Percentiles rank a stretch among this genome's conserved stretches.
Conservation (phyloP, 495 filamentous ascomycete genomes). For the Glonium stellatum region DNA sequence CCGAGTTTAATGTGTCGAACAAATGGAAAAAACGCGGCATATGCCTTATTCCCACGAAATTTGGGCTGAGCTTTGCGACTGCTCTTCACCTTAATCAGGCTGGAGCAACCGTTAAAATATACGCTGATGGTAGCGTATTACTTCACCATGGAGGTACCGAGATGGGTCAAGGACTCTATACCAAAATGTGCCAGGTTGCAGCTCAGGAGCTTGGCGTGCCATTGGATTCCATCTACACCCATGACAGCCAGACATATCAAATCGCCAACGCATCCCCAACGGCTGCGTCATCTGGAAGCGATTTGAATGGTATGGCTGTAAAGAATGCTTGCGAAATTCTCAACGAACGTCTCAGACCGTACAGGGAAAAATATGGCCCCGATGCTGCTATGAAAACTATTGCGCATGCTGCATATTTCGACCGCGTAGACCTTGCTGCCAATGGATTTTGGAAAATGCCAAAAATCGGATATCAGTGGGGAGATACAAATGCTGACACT, state of each 20-base stretch:
- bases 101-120: constrained; percentile 38
- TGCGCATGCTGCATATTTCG: constrained; percentile 36
- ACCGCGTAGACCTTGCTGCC: constrained; percentile 37
- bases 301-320: constrained; percentile 42
- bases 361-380: constrained; percentile 31
- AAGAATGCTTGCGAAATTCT: constrained; percentile 38
- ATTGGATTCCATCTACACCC: constrained; percentile 42
- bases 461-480: constrained; percentile 37
- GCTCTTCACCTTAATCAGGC: constrained; percentile 41
- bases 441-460: constrained; percentile 42
- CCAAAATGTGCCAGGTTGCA: constrained; percentile 40
- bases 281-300: constrained; percentile 39
- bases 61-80: constrained; percentile 40
- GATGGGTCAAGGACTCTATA: constrained; percentile 40
- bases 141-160: constrained; percentile 40
- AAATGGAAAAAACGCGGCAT: constrained; percentile 42
- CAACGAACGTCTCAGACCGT: constrained; percentile 36
- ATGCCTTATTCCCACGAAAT: constrained; percentile 39
- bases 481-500: constrained; percentile 30
- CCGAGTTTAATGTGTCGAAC: constrained; percentile 35
- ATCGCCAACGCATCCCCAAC: constrained; percentile 41
- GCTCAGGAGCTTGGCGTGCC: constrained; percentile 39
- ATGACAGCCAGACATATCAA: constrained; percentile 42
- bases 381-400: constrained; percentile 34
- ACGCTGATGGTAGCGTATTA: constrained; percentile 38